Conservation (phyloP, 1,284 basidiomycete genomes). For the Rhizoctonia solani region DNA sequence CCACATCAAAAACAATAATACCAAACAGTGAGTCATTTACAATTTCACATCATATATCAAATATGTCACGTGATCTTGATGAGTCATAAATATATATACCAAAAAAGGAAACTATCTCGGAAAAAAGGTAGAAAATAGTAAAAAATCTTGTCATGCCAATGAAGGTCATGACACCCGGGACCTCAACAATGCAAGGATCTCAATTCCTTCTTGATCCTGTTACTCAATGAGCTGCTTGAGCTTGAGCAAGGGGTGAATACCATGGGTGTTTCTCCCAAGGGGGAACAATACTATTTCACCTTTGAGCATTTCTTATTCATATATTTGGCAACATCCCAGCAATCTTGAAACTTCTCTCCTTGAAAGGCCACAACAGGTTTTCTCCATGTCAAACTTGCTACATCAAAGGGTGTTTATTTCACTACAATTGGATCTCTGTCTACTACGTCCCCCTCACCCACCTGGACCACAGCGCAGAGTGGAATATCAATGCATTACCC, state of each 20-base stretch:
- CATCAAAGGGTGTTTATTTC: background rate
- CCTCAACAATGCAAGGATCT: slow-evolving; percentile 35
- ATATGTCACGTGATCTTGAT: too few species aligned
- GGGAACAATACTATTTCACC: background rate
- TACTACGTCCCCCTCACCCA: background rate
- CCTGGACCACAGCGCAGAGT: background rate
- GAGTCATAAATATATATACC: too few species aligned
- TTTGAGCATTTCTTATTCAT: background rate
- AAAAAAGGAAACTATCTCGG: too few species aligned
- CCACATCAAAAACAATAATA: too few species aligned
- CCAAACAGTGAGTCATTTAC: too few species aligned
- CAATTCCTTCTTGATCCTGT: slow-evolving; percentile 35
- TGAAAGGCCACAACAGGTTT: background rate
- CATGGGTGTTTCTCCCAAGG: background rate
- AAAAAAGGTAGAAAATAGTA: too few species aligned
- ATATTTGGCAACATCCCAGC: background rate
- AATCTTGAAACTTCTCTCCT: background rate
- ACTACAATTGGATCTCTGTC: background rate
- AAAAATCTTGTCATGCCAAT: too few species aligned
- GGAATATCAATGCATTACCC: background rate
- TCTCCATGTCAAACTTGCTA: background rate
- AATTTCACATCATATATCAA: too few species aligned
- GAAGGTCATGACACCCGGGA: too few species aligned
- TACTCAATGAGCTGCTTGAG: slow-evolving; percentile 28
- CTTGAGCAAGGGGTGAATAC: slow-evolving; percentile 33